These are phyloP conservation scores for Nematodospora valgi DNA, from an alignment of 805 yeast species.

Conservation along the genomic window DNA sequence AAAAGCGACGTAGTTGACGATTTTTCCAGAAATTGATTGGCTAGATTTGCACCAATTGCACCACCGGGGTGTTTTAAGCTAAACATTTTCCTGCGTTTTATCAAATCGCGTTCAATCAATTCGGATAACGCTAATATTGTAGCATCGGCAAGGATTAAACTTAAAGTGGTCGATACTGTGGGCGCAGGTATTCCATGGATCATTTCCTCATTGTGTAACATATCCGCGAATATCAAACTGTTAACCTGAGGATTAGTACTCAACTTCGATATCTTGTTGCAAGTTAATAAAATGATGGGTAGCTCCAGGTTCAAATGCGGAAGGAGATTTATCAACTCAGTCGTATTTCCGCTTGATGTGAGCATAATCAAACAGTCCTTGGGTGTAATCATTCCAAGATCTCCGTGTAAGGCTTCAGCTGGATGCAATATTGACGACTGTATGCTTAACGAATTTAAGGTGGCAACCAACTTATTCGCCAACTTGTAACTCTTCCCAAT, in stretches of 20 bases:
- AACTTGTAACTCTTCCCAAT: constrained; percentile 84
- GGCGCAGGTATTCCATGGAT: constrained; percentile 86
- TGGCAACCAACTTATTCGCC: constrained; percentile 75
- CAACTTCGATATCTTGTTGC: constrained; percentile 54
- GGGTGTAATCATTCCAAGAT: constrained; percentile 65
- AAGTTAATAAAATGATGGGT: constrained; percentile 62
- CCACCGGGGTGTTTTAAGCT: constrained; percentile 88
- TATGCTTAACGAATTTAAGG: constrained; percentile 74
- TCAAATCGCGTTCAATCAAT: constrained; percentile 54
- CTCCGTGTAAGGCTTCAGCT: constrained; percentile 87
- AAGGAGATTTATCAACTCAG: constrained; percentile 60
- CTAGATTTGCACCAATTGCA: constrained; percentile 62
- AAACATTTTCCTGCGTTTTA: constrained; percentile 53
- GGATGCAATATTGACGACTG: constrained; percentile 73
- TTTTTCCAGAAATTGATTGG: constrained; percentile 7
- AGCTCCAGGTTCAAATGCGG: constrained; percentile 54
- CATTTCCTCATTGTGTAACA: constrained; percentile 61
- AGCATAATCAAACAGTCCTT: constrained; percentile 59
- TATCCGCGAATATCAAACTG: constrained; percentile 57
- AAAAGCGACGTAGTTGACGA: constrained; percentile 8
- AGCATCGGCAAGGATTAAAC: constrained; percentile 76
- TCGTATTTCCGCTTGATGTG: constrained; percentile 80
- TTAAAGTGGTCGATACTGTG: constrained; percentile 75
- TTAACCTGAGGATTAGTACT: constrained; percentile 48
- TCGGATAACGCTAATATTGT: constrained; percentile 72